Percentiles rank a stretch among this genome's conserved stretches.
Conservation (phyloP, 2,329 filamentous ascomycete genomes). For the Teratosphaeria viscida region DNA sequence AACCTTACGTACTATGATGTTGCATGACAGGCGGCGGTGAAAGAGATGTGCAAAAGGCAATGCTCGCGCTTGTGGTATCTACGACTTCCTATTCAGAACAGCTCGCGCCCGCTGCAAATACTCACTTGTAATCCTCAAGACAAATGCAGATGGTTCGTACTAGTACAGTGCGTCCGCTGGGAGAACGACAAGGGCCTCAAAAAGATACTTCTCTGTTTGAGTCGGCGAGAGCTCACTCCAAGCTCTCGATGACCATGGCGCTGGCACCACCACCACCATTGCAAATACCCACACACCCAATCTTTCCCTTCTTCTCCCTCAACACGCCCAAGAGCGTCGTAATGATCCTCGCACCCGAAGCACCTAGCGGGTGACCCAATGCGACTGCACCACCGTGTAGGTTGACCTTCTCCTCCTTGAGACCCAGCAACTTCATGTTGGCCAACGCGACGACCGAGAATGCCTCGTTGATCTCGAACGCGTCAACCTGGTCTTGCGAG, state of each 20-base stretch:
- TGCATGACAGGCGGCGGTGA: background rate
- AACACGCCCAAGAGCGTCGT: conserved; percentile 83
- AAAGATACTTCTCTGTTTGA: background rate
- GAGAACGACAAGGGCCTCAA: background rate
- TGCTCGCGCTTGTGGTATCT: background rate
- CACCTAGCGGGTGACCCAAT: conserved; percentile 88
- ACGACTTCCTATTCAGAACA: background rate
- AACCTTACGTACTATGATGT: background rate
- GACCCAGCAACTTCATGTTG: conserved; percentile 81
- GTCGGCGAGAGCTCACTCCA: background rate
- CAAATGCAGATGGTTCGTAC: background rate
- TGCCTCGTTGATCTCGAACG: conserved; percentile 98
- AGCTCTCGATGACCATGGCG: conserved; percentile 73
- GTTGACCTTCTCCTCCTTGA: conserved; percentile 82
- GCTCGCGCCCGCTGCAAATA: background rate
- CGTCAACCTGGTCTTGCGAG: conserved; percentile 67
- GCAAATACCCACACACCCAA: conserved; percentile 91
- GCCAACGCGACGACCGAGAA: conserved; percentile 94
- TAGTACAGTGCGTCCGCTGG: background rate
- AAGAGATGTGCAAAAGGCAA: background rate
- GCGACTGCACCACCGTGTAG: conserved; percentile 91
- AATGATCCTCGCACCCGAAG: conserved; percentile 86
- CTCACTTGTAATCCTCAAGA: background rate
- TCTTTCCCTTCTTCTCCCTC: conserved; percentile 82
- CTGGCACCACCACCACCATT: conserved; percentile 95